Evolutionary conservation across 768 basidiomycete species (phyloP), one percentile per base, ranked within the genome.

Genomic region (Hydnum rufescens): DNA sequence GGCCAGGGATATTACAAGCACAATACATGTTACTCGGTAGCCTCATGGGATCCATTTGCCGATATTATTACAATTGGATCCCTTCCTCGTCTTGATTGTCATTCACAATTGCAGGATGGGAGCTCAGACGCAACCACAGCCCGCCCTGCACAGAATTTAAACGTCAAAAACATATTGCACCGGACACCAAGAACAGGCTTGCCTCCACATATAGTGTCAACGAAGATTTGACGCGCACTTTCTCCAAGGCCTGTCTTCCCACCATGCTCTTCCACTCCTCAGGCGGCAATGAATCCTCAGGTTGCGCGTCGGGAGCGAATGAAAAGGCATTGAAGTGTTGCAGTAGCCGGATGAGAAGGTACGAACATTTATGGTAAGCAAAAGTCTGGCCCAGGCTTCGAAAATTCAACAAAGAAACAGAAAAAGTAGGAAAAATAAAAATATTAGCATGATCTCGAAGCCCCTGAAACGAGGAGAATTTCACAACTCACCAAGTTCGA

Each of bases 301-400:
- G 28, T 32, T 50, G 49, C 28, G 13, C 30, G 13, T 83, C 79
- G 28, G 70, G 60, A 1, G 76, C 75, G 30, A 83, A 64, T 13
- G 72, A 68, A 56, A 83, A 75, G 3, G 68, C 65, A 55, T 76
- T 73, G 56, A 76, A 81, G 26, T 69, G 70, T 58, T 84, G 82
- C 49, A 84, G 64, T 30, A 84, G 64, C 32, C 77, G 68, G 5
- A 77, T 74, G 39, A 83, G 71, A 64, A 82, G 76, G 60, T 74
- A 83, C n/a, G 78, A 74, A 46, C 76, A 74, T 64, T 83, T 76
- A 60, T 80, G 80, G 59, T 78, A 78, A 4, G 82, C 82, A 54
- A 82, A 82, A 57, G 80, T 77, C 62, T 83, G 78, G 6, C 80
- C 81, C n/a, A 83, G 63, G 58, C 49, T 30, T 25, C 8, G 23